Conservation (phyloP, 352 stramenopile species). For the Phytophthora vignae region DNA sequence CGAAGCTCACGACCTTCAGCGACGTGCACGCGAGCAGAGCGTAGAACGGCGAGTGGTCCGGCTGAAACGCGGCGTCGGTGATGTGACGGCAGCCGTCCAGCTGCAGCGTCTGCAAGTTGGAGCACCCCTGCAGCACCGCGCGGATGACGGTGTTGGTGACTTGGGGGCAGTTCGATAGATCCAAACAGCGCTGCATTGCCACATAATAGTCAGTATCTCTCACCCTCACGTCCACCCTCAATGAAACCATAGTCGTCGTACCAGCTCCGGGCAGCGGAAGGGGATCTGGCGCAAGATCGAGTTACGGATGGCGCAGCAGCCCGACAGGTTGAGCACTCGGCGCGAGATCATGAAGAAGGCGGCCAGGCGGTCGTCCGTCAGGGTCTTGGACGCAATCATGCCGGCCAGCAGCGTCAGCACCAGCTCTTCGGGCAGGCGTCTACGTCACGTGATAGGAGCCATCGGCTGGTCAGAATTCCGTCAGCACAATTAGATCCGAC, state of each 20-base stretch:
- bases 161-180: constrained; percentile 87
- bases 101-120: constrained; percentile 78
- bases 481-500: constrained; percentile 19
- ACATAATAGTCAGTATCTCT: constrained; percentile 9
- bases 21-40: constrained; percentile 76
- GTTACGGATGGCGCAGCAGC: constrained; percentile 84
- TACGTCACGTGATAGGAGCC: constrained; percentile 20
- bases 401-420: constrained; percentile 75
- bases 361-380: constrained; percentile 86
- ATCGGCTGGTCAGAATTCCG: constrained; percentile 4
- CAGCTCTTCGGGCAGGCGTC: constrained; percentile 82
- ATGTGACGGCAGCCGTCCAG: constrained; percentile 88
- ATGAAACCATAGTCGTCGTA: constrained; percentile 30
- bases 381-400: constrained; percentile 75
- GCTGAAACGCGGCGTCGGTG: constrained; percentile 89
- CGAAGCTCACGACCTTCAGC: constrained; percentile 81
- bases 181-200: constrained; percentile 66
- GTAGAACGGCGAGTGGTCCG: constrained; percentile 78
- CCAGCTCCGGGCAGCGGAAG: constrained; percentile 81
- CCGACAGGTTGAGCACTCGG: constrained; percentile 73
- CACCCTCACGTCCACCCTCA: neutral
- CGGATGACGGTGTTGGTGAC: constrained; percentile 89
- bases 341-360: constrained; percentile 85
- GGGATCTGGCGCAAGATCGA: constrained; percentile 90
- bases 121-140: constrained; percentile 80